Percentiles rank a stretch among this genome's conserved stretches.
These are phyloP conservation scores for Elaeagnus macrophylla DNA, from an alignment of 306 rosid species.

Conservation along the genomic window DNA sequence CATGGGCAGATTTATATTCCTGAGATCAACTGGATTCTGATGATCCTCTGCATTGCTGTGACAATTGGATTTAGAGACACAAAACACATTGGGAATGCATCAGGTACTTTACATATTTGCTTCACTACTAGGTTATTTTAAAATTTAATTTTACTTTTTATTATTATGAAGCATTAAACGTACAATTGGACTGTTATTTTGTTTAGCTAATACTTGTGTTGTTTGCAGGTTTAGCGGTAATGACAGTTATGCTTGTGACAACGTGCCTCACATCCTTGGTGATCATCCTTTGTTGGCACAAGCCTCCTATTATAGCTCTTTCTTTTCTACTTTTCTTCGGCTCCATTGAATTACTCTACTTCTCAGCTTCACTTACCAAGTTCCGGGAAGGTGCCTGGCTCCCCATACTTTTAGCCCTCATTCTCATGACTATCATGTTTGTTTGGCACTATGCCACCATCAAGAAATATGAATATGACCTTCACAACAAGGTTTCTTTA, in stretches of 20 bases:
- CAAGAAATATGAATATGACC: conserved; percentile 85
- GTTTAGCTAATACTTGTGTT: not conserved
- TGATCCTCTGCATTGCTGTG: conserved; percentile 93
- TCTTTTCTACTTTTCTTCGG: conserved; percentile 67
- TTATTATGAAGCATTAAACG: too few species aligned
- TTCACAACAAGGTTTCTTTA: conserved; percentile 89
- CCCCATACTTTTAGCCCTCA: conserved; percentile 80
- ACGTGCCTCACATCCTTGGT: conserved; percentile 85
- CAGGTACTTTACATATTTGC: conserved; percentile 33
- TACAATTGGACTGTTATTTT: too few species aligned
- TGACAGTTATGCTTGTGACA: conserved; percentile 94
- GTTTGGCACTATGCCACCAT: conserved; percentile 93
- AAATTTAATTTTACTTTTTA: too few species aligned
- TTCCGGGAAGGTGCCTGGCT: conserved; percentile 94
- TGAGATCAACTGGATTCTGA: conserved; percentile 89
- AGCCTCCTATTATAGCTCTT: conserved; percentile 64
- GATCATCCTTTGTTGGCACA: conserved; percentile 75
- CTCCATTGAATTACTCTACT: conserved; percentile 72
- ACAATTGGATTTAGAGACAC: conserved; percentile 92
- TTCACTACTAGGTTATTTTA: not conserved
- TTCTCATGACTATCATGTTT: conserved; percentile 83
- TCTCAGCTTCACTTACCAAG: conserved; percentile 91
- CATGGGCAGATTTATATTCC: conserved; percentile 97
- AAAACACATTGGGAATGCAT: conserved; percentile 93
- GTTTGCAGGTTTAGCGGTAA: conserved; percentile 77